Conservation (phyloP, 495 filamentous ascomycete genomes). For the Aspergillus baeticus region DNA sequence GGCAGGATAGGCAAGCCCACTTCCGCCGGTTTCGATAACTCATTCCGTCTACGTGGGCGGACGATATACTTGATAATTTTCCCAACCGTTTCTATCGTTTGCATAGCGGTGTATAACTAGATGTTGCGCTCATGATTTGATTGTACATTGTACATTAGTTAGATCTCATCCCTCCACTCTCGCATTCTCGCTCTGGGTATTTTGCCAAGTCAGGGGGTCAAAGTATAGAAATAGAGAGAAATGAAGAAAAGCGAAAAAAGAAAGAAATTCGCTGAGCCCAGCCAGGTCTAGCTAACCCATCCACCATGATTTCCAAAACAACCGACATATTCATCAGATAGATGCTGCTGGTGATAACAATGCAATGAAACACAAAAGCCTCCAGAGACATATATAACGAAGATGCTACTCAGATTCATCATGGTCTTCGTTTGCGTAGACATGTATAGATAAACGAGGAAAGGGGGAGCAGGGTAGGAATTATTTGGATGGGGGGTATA, state of each 20-base stretch:
- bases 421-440: conserved; percentile 11
- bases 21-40: not conserved
- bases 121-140: conserved; percentile 16
- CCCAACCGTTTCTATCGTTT: conserved; percentile 12
- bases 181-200: conserved; percentile 19
- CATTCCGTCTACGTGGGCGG: no score
- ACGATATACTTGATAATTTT: conserved; percentile 2
- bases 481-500: conserved; percentile 9
- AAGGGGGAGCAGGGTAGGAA: not conserved
- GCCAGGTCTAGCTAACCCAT: conserved; percentile 9
- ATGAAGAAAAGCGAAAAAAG: not conserved
- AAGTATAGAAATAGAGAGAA: conserved; percentile 9
- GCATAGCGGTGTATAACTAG: conserved; percentile 29
- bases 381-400: conserved; percentile 14
- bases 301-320: not conserved
- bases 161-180: conserved; percentile 37
- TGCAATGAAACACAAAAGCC: conserved; percentile 6
- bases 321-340: not conserved
- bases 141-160: conserved; percentile 36
- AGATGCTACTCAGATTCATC: conserved; percentile 13
- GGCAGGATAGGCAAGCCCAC: no score
- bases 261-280: not conserved
- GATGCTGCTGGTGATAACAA: not conserved
- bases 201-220: conserved; percentile 6
- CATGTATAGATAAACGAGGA: conserved; percentile 8